phyloP scores from a whole-genome alignment of 192 early-diverging fungal genomes.

The Pilaira anomala region DNA sequence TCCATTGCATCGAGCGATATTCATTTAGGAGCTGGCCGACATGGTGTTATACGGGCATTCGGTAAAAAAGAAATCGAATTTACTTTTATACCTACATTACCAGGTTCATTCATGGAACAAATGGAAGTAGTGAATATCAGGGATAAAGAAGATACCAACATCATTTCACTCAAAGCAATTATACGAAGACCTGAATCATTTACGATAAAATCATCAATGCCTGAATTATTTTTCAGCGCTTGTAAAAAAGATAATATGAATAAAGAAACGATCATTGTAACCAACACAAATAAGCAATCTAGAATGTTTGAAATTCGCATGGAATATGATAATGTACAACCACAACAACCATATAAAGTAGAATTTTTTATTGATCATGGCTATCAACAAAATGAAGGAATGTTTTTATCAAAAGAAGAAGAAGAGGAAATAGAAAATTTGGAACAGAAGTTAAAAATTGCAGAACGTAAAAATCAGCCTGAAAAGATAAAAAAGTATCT shows the following conservation, averaged over 20 bases:
- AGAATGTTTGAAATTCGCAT: conserved; percentile 73
- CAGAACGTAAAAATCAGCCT: conserved; percentile 74
- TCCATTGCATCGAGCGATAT: conserved; percentile 92
- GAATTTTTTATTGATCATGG: conserved; percentile 58
- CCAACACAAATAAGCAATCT: conserved; percentile 78
- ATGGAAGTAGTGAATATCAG: conserved; percentile 85
- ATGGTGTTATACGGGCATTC: conserved; percentile 85
- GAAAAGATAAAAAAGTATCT: conserved; percentile 85
- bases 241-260: conserved; percentile 50
- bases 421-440: conserved; percentile 94
- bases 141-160: conserved; percentile 75
- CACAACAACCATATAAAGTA: conserved; percentile 33
- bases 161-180: conserved; percentile 81
- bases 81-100: conserved; percentile 83
- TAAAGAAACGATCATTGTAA: conserved; percentile 64
- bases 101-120: conserved; percentile 82
- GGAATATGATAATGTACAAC: conserved; percentile 56
- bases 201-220: conserved; percentile 58
- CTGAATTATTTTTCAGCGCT: conserved; percentile 67
- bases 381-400: conserved; percentile 21
- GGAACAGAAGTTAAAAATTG: conserved; percentile 98
- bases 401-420: conserved; percentile 57
- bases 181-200: conserved; percentile 86
- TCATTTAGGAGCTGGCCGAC: conserved; percentile 66
- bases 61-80: conserved; percentile 91